Evolutionary conservation across 345 rosid species (phyloP), one percentile per base, ranked within the genome.

Genomic region (Trapa bicornis): DNA sequence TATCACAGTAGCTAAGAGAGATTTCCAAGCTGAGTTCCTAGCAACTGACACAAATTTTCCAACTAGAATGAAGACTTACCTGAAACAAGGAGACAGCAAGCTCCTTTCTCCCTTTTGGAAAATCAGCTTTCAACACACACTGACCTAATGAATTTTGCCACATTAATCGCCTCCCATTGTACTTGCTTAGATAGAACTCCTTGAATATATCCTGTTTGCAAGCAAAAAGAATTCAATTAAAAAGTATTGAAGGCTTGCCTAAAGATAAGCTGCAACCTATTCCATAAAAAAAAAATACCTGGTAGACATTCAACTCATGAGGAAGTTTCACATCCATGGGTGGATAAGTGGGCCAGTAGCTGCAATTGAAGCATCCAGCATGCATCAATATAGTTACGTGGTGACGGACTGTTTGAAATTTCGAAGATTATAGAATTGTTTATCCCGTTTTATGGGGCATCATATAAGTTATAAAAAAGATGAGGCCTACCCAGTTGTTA

Each of bases 321-420:
- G 99, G 99, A 73, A 94, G 96, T 78, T 96, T 89, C 57, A 94
- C 96, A 82, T 87, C 92, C 97, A 94, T 91, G 48, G 96, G 99
- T 36, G 99, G 96, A 81, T 94, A 94, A 38, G 99, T 94, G 68
- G 99, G 99, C 99, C 99, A 94, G 81, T 89, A 94, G 73, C 99
- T 94, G 80, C 77, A 84, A 76, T 62, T 64, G 32, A 63, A 64
- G 38, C 66, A 48, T 38, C 37, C 52, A 33, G 41, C 36, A 70
- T 38, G 15, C 36, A 69, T 39, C 53, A 0, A n/a, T 62, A 47
- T 13, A 41, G 42, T 33, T 29, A 42, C 10, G 35, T 22, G 36
- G 43, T 33, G 16, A 65, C n/a, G 17, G 16, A 33, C 38, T 38
- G 12, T 16, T 50, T 0, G 33, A 8, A 53, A 17, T 54, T 1